A percentile compares a stretch with the other conserved stretches of the same genome.
Conservation (phyloP, 1,139 yeast genomes). For the Yamadazyma jaroonii region DNA sequence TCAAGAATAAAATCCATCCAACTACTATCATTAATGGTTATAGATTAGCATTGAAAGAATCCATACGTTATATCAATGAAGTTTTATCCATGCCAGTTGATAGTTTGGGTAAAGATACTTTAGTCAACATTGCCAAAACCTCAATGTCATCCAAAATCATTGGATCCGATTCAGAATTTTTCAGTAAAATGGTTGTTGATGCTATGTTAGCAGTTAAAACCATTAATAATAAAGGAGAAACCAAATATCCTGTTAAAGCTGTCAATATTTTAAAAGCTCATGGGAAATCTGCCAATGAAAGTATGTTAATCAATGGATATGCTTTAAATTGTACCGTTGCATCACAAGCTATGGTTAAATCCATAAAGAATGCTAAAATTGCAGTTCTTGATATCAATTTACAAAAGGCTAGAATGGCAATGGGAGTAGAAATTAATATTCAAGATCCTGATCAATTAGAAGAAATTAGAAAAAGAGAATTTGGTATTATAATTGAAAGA, state of each 20-base stretch:
- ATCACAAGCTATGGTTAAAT: constrained; percentile 92
- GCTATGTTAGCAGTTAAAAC: constrained; percentile 96
- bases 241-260: constrained; percentile 94
- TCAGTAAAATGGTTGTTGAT: constrained; percentile 87
- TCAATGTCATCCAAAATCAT: constrained; percentile 96
- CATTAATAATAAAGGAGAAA: constrained; percentile 81
- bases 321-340: constrained; percentile 98
- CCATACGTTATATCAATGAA: constrained; percentile 82
- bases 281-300: constrained; percentile 89
- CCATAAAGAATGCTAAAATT: constrained; percentile 71
- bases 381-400: constrained; percentile 93
- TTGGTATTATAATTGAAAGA: constrained; percentile 86
- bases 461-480: constrained; percentile 91
- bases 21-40: constrained; percentile 97
- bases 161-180: constrained; percentile 93
- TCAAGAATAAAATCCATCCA: constrained; percentile 91
- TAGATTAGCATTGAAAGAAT: constrained; percentile 90
- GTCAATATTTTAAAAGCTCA: constrained; percentile 95
- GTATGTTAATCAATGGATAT: constrained; percentile 85
- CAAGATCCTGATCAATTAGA: constrained; percentile 98
- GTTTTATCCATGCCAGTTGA: constrained; percentile 82
- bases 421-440: constrained; percentile 96
- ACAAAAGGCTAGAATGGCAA: constrained; percentile 96
- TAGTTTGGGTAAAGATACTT: constrained; percentile 76
- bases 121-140: constrained; percentile 88